phyloP scores from a whole-genome alignment of 805 yeast species.

The Tanozyma kutaoensis region DNA sequence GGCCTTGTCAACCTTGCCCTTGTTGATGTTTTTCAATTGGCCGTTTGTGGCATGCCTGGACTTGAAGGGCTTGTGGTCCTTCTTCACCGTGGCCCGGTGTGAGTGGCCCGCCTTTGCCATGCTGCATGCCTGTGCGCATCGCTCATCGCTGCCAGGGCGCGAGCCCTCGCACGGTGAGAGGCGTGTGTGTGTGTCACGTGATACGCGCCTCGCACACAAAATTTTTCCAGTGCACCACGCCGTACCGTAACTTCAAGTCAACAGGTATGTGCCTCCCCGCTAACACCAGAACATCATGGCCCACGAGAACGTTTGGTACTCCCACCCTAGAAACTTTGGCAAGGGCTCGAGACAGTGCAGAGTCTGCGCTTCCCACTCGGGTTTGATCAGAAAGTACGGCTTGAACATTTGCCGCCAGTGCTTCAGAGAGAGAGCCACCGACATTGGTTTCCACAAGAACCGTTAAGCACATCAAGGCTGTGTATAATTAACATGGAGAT shows the following conservation, averaged over 20 bases:
- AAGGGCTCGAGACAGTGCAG: conserved; percentile 99
- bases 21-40: conserved; percentile 61
- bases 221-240: too few species aligned
- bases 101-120: conserved; percentile 59
- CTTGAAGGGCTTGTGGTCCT: conserved; percentile 82
- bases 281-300: conserved; percentile 78
- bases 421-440: conserved; percentile 99
- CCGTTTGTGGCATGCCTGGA: conserved; percentile 87
- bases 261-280: too few species aligned
- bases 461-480: too few species aligned
- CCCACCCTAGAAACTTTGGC: conserved; percentile 99
- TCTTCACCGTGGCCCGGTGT: conserved; percentile 76
- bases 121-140: conserved; percentile 2
- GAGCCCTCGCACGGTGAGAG: too few species aligned
- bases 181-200: too few species aligned
- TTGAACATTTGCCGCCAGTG: conserved; percentile 99
- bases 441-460: conserved; percentile 98
- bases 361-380: conserved; percentile 96
- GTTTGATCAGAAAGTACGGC: conserved; percentile 99
- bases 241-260: too few species aligned
- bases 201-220: too few species aligned
- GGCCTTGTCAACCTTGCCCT: conserved; percentile 80
- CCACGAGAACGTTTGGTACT: conserved; percentile 99
- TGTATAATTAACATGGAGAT: too few species aligned
- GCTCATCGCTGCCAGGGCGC: conserved; percentile 1